phyloP scores from a whole-genome alignment of 495 filamentous ascomycete genomes.

The Penicillium coffeae region DNA sequence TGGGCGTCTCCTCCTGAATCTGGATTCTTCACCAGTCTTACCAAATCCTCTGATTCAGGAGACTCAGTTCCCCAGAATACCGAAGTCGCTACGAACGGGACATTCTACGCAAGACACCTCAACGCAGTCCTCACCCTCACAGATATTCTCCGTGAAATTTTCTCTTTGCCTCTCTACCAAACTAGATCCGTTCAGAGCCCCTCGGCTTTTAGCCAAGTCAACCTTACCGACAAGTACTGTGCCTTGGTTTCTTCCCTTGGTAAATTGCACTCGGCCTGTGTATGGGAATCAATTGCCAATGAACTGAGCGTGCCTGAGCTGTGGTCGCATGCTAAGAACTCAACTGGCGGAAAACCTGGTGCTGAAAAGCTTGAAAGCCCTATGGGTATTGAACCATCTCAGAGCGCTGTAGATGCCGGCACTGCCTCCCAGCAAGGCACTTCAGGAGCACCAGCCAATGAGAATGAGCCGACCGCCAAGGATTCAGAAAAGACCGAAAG shows the following conservation, averaged over 20 bases:
- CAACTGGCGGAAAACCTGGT: conserved; percentile 43
- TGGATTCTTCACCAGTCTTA: conserved; percentile 66
- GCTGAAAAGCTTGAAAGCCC: conserved; percentile 42
- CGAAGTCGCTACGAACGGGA: conserved; percentile 53
- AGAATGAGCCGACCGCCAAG: conserved; percentile 23
- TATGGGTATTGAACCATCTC: conserved; percentile 24
- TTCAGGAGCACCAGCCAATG: conserved; percentile 17
- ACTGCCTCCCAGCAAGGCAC: conserved; percentile 17
- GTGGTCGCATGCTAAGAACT: conserved; percentile 61
- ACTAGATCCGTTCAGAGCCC: conserved; percentile 48
- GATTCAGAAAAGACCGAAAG: conserved; percentile 35
- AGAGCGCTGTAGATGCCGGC: conserved; percentile 11
- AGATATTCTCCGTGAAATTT: conserved; percentile 67
- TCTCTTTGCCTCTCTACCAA: conserved; percentile 61
- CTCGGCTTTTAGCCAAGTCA: conserved; percentile 64
- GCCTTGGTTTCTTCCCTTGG: conserved; percentile 67
- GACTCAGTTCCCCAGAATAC: conserved; percentile 15
- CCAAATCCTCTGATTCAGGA: conserved; percentile 29
- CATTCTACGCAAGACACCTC: conserved; percentile 70
- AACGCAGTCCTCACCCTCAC: conserved; percentile 69
- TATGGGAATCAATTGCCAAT: conserved; percentile 78
- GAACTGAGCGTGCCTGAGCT: conserved; percentile 61
- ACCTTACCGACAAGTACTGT: conserved; percentile 75
- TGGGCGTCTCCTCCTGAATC: conserved; percentile 44
- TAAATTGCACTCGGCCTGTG: conserved; percentile 67